These are phyloP conservation scores for Russula sp. DNA, from an alignment of 768 basidiomycete species.

Conservation along the genomic window DNA sequence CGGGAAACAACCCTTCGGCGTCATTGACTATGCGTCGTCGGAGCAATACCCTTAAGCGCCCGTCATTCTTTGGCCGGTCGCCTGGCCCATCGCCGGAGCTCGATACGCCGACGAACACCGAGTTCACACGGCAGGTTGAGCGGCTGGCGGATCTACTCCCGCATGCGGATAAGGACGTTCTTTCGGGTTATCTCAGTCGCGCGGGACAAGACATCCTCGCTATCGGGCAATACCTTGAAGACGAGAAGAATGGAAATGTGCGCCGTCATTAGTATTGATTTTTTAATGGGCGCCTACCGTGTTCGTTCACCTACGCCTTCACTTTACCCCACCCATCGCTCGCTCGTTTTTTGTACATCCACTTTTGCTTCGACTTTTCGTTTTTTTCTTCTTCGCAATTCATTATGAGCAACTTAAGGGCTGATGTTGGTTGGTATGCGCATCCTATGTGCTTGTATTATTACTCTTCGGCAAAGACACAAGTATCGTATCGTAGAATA, in stretches of 20 bases:
- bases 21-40: slow-evolving; percentile 31
- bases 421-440: slow-evolving; percentile 16
- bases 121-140: slow-evolving; percentile 66
- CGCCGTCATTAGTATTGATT: slow-evolving; percentile 34
- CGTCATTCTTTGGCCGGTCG: slow-evolving; percentile 37
- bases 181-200: slow-evolving; percentile 69
- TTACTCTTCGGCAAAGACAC: not conserved
- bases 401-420: slow-evolving; percentile 4
- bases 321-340: slow-evolving; percentile 1
- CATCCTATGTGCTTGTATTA: slow-evolving; percentile 16
- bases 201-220: slow-evolving; percentile 79
- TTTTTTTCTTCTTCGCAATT: slow-evolving; percentile 2
- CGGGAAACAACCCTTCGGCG: slow-evolving; percentile 43
- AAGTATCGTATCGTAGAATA: slow-evolving; percentile 18
- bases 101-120: slow-evolving; percentile 35
- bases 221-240: slow-evolving; percentile 84
- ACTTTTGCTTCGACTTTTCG: not conserved
- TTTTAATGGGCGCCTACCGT: slow-evolving; percentile 20
- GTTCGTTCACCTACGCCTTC: not conserved
- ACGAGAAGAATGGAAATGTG: slow-evolving; percentile 72
- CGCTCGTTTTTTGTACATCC: not conserved
- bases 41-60: slow-evolving; percentile 32
- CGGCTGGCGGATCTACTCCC: slow-evolving; percentile 69
- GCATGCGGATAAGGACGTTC: slow-evolving; percentile 61
- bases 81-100: slow-evolving; percentile 11